Base-by-base conservation (phyloP, 495 filamentous ascomycete genomes). In the Pyrenula massariospora region DNA sequence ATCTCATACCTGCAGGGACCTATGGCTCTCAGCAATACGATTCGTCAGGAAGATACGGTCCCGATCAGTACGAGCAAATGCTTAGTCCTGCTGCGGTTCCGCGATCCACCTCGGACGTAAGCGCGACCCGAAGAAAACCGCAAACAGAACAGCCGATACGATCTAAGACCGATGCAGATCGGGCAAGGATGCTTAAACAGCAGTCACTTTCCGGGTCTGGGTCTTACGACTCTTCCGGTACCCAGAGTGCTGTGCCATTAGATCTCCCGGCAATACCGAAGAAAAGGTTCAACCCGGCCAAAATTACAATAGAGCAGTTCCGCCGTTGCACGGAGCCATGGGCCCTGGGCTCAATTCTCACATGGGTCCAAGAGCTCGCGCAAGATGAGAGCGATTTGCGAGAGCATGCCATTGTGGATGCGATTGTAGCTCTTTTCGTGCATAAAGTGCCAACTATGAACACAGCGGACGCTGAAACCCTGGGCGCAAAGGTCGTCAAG, bases 381-480 rank as follows among this genome's bases (percentile, higher is more conserved):
- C 91, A 95, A 59, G 91, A 91, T 19, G 83, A 85, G 56, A 76
- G 72, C 48, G 90, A 99, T 70, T 77, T 99, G 22, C 88, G 86
- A 62, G 80, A 87, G 63, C 84, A 87, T 56, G 83, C 86, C 3
- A 79, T 97, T 50, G 84, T 86, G 25, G 91, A 96, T 54, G 91
- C 87, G 1, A 80, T 97, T 48, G 84, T 96, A 22, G 88, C 84
- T 10, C 73, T 99, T 21, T 97, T 99, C 66, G 95, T 91, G 15
- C 83, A 91, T 70, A 96, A 95, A 68, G 91, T 99, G 1, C 91
- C 94, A 1, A 99, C 92, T 0, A 97, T 99, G 93, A 97, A 99
- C 63, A 91, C 90, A 50, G 91, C 93, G 1, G 93, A 97, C 76
- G 94, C 94, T 1, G 93, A 99, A 65, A 84, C 85, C 5, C 74